phyloP scores from a whole-genome alignment of 768 basidiomycete species.

The Russula dissimulans region DNA sequence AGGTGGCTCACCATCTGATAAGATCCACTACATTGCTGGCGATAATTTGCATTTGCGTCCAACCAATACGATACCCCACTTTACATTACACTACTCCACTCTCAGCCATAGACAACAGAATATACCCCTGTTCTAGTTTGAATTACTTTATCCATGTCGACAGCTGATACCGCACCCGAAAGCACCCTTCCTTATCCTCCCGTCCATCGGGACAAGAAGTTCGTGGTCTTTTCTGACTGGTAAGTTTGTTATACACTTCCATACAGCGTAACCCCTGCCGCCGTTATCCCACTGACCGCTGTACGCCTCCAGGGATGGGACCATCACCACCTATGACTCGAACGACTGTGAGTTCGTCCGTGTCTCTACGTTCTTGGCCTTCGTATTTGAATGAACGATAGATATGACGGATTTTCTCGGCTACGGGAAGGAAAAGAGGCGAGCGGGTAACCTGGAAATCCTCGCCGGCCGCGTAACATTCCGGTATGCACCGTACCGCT shows the following conservation, averaged over 20 bases:
- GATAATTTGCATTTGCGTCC: no score
- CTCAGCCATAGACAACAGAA: background rate
- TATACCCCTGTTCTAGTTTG: background rate
- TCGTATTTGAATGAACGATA: constrained; percentile 24
- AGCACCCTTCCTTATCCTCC: constrained; percentile 77
- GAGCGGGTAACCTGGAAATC: constrained; percentile 64
- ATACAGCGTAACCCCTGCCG: background rate
- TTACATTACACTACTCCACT: background rate
- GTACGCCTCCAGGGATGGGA: constrained; percentile 65
- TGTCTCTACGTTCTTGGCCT: background rate
- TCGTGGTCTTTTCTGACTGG: constrained; percentile 89
- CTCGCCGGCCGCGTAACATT: constrained; percentile 61
- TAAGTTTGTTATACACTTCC: constrained; percentile 30
- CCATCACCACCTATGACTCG: constrained; percentile 86
- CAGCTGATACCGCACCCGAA: constrained; percentile 31
- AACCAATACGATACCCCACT: no score
- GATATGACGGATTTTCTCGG: constrained; percentile 88
- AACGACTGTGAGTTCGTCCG: constrained; percentile 65
- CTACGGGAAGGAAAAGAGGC: constrained; percentile 65
- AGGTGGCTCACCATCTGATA: background rate
- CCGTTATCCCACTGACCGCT: background rate
- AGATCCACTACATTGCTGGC: background rate
- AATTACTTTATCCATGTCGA: background rate
- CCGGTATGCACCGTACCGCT: constrained; percentile 34
- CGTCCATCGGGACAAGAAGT: constrained; percentile 68